Base-by-base conservation (phyloP, 805 yeast genomes). In the Blastobotrys muscicola region DNA sequence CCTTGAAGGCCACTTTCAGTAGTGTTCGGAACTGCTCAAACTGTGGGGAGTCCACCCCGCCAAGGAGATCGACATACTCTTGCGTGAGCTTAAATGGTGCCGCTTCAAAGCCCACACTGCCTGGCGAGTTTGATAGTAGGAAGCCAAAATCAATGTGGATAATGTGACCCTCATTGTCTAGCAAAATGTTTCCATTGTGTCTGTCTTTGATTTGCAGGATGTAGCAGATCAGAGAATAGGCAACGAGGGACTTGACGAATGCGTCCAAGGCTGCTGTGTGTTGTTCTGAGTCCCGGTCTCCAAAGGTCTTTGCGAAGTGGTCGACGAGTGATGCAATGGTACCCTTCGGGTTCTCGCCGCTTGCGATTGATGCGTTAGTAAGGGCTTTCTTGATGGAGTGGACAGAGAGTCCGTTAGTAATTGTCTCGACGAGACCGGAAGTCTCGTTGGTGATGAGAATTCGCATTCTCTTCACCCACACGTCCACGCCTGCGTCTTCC, bases 131-230 rank as follows among this genome's bases (percentile, higher is more conserved):
- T 0, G 96, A 85, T 2, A 90, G 69, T 59, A 90, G 64, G 61
- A 86, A 90, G 0, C 98, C 98, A 67, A 92, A 92, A 64, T 92
- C 98, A 53, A 92, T 92, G 61, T 65, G 72, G 38, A 90, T 79
- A 9, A 92, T 82, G 58, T 92, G 98, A 0, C 98, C 99, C 56
- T 85, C 82, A 47, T 81, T 85, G 59, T 92, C 98, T 58, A 92
- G 85, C 85, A 92, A 82, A 50, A 92, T 90, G 62, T 92, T 92
- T 62, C 99, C 99, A 65, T 92, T 92, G 65, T 92, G 99, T 58
- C 99, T 77, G 66, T 92, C 99, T 59, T 94, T 94, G 66, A 92
- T 85, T 58, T 90, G 97, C 42, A 92, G 71, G 42, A 92, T 60
- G 58, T 86, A 92, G 12, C 96, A 85, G 45, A 92, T 84, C 47